Base-by-base conservation (phyloP, 345 rosid species). In the Populus nigra region DNA sequence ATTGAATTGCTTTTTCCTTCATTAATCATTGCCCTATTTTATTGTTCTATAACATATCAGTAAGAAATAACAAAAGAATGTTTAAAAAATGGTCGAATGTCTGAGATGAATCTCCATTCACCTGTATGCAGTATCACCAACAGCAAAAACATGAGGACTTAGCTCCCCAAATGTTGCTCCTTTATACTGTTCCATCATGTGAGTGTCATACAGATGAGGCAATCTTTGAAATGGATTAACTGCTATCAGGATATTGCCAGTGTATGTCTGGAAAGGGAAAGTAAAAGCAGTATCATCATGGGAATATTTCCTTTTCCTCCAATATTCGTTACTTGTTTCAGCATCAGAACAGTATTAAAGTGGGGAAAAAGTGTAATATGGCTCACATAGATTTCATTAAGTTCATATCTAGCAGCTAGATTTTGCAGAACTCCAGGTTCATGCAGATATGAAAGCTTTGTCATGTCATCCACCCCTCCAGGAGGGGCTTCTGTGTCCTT, bases 391-490 rank as follows among this genome's bases (percentile, higher is more conserved):
- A 94, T 94, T 86, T 94, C 98, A 67, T 94, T 94, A 63, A 94
- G 94, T 82, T 94, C 98, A 81, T 94, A 94, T 94, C 98, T 89
- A 81, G 88, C 79, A 50, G 96, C 96, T 90, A 94, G 83, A 84
- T 94, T 94, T 78, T 89, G 88, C 84, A 94, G 83, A 80, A 94
- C 98, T 78, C 98, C 98, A 27, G 98, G 98, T 79, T 94, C 98
- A 75, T 94, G 97, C 88, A 94, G 83, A 87, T 94, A 94, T 38
- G 98, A 88, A 84, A 94, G 97, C 87, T 94, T 94, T 76, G 98
- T 94, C 98, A 94, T 94, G 86, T 94, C 98, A 89, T 94, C 98
- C 69, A 92, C 97, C 76, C 98, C 98, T 73, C 97, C 98, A 72
- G 98, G 96, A 20, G 91, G 84, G 50, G 98, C 98, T 80, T 94